These are phyloP conservation scores for Anthracocystis setariae DNA, from an alignment of 1,284 basidiomycete species.

Conservation along the genomic window DNA sequence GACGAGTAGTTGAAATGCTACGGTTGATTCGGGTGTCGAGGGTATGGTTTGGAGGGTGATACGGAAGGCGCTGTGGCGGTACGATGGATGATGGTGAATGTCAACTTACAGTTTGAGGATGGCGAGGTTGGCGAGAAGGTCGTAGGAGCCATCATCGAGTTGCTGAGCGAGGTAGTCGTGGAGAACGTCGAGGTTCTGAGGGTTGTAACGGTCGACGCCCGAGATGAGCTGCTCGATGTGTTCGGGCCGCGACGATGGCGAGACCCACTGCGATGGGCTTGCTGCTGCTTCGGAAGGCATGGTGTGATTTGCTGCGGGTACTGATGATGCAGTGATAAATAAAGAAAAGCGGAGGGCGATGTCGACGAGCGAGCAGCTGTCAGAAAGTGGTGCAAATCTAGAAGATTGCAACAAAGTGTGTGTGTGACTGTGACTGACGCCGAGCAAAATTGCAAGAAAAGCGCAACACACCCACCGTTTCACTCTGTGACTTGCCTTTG, in stretches of 20 bases:
- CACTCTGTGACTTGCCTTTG: background rate
- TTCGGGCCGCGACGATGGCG: slow-evolving; percentile 57
- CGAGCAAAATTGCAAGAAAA: slow-evolving; percentile 44
- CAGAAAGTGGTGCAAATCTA: background rate
- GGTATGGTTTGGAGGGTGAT: background rate
- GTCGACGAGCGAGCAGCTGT: slow-evolving; percentile 1
- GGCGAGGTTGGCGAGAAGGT: slow-evolving; percentile 89
- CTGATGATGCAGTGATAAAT: slow-evolving; percentile 13
- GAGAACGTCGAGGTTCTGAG: slow-evolving; percentile 87
- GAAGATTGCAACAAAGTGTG: background rate
- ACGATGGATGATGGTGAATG: background rate
- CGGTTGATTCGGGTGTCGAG: no score
- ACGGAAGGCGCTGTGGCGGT: slow-evolving; percentile 7
- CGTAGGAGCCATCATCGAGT: slow-evolving; percentile 87
- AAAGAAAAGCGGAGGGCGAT: background rate
- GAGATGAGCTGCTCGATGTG: slow-evolving; percentile 65
- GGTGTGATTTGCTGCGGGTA: slow-evolving; percentile 7
- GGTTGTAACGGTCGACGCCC: slow-evolving; percentile 85
- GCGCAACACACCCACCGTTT: slow-evolving; percentile 2
- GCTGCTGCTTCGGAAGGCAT: slow-evolving; percentile 38
- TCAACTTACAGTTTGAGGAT: slow-evolving; percentile 80
- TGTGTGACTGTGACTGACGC: slow-evolving; percentile 1
- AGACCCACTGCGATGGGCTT: slow-evolving; percentile 43
- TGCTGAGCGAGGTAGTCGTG: slow-evolving; percentile 95
- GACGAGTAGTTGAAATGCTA: no score